Percentiles rank a stretch among this genome's conserved stretches.
These are phyloP conservation scores for Fraxinus nigra DNA, from an alignment of 305 asterid genomes.

Conservation along the genomic window DNA sequence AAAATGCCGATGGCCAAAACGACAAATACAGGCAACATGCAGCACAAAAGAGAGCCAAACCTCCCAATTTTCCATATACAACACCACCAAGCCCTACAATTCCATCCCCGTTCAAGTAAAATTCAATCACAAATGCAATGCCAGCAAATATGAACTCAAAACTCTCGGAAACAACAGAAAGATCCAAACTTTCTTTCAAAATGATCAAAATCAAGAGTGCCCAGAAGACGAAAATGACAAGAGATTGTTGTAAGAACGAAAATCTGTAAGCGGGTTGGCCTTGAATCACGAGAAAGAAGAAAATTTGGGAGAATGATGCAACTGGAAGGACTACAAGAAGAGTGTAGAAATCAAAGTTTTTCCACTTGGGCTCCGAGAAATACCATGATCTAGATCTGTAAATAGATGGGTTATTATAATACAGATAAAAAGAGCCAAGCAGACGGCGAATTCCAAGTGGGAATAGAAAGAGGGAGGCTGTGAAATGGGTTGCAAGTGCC, in stretches of 20 bases:
- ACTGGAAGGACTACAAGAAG: conserved; percentile 60
- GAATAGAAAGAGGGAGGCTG: conserved; percentile 62
- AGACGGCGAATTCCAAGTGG: conserved; percentile 73
- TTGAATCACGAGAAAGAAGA: conserved; percentile 54
- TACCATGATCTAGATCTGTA: conserved; percentile 67
- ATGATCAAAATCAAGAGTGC: conserved; percentile 46
- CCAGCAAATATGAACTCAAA: conserved; percentile 49
- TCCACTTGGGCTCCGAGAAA: conserved; percentile 71
- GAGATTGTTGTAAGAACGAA: conserved; percentile 66
- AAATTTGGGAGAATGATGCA: conserved; percentile 51
- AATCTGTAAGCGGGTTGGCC: conserved; percentile 54
- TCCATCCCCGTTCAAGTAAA: conserved; percentile 59
- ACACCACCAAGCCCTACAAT: conserved; percentile 55
- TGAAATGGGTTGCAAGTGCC: conserved; percentile 65
- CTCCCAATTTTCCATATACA: conserved; percentile 47
- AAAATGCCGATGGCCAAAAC: conserved; percentile 49
- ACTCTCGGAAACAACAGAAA: conserved; percentile 47
- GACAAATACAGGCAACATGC: conserved; percentile 60
- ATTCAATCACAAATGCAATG: conserved; percentile 55
- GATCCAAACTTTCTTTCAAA: conserved; percentile 54
- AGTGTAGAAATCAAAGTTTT: conserved; percentile 59
- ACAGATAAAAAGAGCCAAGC: conserved; percentile 49
- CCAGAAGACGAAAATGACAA: conserved; percentile 61
- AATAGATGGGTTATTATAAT: conserved; percentile 60
- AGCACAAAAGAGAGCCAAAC: conserved; percentile 49